A percentile compares a stretch with the other conserved stretches of the same genome.
These are phyloP conservation scores for Candida odintsovae DNA, from an alignment of 805 yeast genomes.

Conservation along the genomic window DNA sequence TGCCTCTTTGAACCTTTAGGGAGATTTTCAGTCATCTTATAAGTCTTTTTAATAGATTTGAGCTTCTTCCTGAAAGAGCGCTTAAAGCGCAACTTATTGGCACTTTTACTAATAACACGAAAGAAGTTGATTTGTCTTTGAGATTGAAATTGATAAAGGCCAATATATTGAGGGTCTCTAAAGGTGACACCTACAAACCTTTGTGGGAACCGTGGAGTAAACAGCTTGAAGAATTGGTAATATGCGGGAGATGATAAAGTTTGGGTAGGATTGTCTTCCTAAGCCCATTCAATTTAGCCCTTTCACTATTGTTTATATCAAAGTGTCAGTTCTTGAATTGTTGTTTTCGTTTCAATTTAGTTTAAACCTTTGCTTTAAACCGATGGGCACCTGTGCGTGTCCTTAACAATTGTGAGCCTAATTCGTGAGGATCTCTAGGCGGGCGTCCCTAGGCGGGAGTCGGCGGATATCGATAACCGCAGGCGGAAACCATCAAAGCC, in stretches of 20 bases:
- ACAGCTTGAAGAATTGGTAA: not conserved
- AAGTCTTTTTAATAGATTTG: not conserved
- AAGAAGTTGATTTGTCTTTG: constrained; percentile 1
- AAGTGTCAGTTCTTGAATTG: no score
- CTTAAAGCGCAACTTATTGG: not conserved
- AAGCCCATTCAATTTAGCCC: no score
- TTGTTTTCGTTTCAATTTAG: no score
- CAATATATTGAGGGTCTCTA: not conserved
- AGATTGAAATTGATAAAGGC: not conserved
- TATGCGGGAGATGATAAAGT: not conserved
- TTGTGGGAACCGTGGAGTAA: not conserved
- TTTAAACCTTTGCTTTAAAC: no score
- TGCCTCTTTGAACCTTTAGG: constrained; percentile 31
- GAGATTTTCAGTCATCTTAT: not conserved
- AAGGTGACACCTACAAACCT: not conserved
- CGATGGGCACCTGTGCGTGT: no score
- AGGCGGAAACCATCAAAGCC: no score
- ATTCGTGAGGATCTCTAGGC: no score
- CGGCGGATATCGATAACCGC: no score
- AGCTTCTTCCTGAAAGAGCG: not conserved
- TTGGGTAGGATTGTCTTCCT: no score
- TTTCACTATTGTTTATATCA: no score
- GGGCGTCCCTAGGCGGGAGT: no score
- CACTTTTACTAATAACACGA: not conserved
- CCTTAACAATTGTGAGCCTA: no score